A percentile compares a stretch with the other conserved stretches of the same genome.
Conservation (phyloP, 108 stramenopile species). For the Skeletonema costatum region DNA sequence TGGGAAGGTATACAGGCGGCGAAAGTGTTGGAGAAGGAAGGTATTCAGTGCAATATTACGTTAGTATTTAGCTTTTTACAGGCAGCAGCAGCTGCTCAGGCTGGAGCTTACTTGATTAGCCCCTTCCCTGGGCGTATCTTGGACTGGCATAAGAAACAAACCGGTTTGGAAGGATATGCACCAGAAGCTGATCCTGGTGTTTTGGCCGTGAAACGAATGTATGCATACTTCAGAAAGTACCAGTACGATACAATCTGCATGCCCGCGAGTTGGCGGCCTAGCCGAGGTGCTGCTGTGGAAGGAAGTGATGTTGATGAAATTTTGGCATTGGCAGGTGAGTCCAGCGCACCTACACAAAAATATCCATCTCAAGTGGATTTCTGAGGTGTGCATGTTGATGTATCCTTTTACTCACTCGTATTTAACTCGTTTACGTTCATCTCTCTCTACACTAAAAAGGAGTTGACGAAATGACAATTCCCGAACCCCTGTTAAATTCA, state of each 20-base stretch:
- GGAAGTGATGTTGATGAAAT: conserved; percentile 83
- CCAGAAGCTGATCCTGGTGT: conserved; percentile 94
- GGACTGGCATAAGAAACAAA: conserved; percentile 93
- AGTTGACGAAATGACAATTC: conserved; percentile 88
- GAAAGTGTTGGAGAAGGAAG: conserved; percentile 89
- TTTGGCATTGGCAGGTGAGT: conserved; percentile 60
- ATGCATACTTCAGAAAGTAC: conserved; percentile 87
- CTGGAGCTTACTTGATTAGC: conserved; percentile 91
- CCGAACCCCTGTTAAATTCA: conserved; percentile 68
- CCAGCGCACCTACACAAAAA: neutral
- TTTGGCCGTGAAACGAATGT: conserved; percentile 84
- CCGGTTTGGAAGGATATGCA: conserved; percentile 55
- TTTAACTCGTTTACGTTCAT: neutral
- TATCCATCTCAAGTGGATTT: neutral
- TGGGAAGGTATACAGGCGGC: conserved; percentile 99
- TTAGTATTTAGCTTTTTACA: conserved; percentile 94
- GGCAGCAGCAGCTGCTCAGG: conserved; percentile 96
- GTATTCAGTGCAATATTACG: conserved; percentile 96
- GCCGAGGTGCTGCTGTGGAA: conserved; percentile 63
- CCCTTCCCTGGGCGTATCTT: conserved; percentile 97
- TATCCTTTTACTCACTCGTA: neutral
- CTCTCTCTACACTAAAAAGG: conserved; percentile 26
- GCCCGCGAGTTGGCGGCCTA: conserved; percentile 95
- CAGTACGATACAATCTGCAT: conserved; percentile 95
- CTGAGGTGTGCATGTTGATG: neutral